Evolutionary conservation across 73 alveolate genomes (phyloP), one percentile per base, ranked within the genome.

Genomic region (Paramecium octaurelia): DNA sequence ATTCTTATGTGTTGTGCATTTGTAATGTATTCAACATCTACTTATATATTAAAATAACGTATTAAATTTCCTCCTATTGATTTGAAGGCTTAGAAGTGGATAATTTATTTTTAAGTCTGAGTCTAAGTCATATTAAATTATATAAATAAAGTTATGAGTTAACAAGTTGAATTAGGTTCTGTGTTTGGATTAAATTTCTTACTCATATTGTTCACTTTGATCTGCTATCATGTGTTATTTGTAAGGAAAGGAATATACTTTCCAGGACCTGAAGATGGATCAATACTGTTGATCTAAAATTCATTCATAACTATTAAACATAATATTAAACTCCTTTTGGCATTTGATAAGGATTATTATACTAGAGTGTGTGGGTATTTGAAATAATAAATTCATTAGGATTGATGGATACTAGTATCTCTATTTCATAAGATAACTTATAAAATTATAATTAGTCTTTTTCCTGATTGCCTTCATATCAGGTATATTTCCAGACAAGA

Each of bases 241-340:
- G 91, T 80, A 5, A 80, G 75, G 31, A 80, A 48, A 44, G 91
- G 91, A 44, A 80, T 80, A 3, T 14, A 44, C 12, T 80, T 80
- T 80, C 91, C 91, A 6, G 70, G 48, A 44, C 75, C 70, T 14
- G 91, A 80, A 44, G 31, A 42, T 1, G 91, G 75, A 24, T 24
- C 75, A 38, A 46, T 44, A 21, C 14, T 80, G 8, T 21, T 43
- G 21, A 44, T 48, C 3, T 40, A 73, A 43, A 73, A 73, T 73
- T 73, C 75, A 31, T 80, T 80, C 44, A 42, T 18, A 44, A 24
- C 57, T 2, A 20, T 80, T 11, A 80, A 80, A 18, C 75, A 44
- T 42, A 80, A 80, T 80, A 11, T 40, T 10, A 35, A 29, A 20
- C 31, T 42, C 6, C 48, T 80, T n/a, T 4, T 23, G 2, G 42